A percentile compares a stretch with the other conserved stretches of the same genome.
phyloP scores from a whole-genome alignment of 75 land plant genomes.

The Selaginella moellendorffii region DNA sequence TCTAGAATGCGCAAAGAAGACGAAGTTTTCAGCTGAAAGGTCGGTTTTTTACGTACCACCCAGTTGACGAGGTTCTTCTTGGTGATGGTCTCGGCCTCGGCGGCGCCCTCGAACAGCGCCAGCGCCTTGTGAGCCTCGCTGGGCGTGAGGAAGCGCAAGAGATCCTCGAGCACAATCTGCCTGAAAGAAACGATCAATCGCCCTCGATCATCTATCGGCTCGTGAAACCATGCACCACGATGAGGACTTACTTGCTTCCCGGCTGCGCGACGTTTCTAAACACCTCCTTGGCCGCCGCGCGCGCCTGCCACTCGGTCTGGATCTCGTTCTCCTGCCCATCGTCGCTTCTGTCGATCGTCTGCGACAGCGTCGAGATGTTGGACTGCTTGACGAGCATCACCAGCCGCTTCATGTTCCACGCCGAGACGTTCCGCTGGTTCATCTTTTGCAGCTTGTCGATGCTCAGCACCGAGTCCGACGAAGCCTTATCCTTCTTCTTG shows the following conservation, averaged over 20 bases:
- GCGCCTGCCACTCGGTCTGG: constrained; percentile 63
- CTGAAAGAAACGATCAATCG: constrained; percentile 21
- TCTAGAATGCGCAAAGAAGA: neutral
- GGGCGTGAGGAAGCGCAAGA: constrained; percentile 44
- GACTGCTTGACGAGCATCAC: constrained; percentile 45
- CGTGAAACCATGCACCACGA: too few relatives aligned
- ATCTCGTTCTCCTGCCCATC: constrained; percentile 46
- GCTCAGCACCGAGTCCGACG: constrained; percentile 25
- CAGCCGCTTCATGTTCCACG: constrained; percentile 79
- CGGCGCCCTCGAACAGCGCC: constrained; percentile 37
- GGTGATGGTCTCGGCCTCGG: constrained; percentile 37
- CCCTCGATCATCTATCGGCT: too few relatives aligned
- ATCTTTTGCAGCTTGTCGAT: constrained; percentile 53
- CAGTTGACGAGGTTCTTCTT: constrained; percentile 42
- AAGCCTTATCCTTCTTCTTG: constrained; percentile 1
- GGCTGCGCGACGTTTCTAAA: constrained; percentile 65
- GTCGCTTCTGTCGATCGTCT: constrained; percentile 32
- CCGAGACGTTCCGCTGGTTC: constrained; percentile 63
- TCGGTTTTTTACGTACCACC: constrained; percentile 43
- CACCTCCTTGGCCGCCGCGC: constrained; percentile 48
- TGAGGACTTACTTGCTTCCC: constrained; percentile 37
- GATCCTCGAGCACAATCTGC: constrained; percentile 49
- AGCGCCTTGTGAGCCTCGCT: constrained; percentile 43
- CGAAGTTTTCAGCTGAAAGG: too few relatives aligned
- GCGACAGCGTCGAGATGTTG: constrained; percentile 50